phyloP scores from a whole-genome alignment of 2,329 filamentous ascomycete genomes.

The Plenodomus tracheiphilus region DNA sequence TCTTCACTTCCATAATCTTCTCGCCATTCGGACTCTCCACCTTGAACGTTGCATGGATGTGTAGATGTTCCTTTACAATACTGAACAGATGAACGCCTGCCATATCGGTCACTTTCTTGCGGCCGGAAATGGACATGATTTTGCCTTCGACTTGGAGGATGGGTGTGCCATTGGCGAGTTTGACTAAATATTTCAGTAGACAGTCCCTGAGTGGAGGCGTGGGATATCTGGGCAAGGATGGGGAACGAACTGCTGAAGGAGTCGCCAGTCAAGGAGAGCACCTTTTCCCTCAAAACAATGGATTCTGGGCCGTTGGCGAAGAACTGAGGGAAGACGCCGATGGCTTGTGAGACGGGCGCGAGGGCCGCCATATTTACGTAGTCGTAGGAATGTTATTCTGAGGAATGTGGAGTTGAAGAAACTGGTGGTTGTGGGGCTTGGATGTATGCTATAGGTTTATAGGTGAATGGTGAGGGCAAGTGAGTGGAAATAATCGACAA shows the following conservation, averaged over 20 bases:
- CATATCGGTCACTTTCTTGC: slow-evolving; percentile 61
- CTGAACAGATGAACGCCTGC: slow-evolving; percentile 60
- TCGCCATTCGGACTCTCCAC: slow-evolving; percentile 52
- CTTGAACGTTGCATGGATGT: slow-evolving; percentile 58
- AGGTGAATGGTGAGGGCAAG: too few relatives aligned
- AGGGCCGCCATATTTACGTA: slow-evolving; percentile 14
- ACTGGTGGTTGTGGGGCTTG: too few relatives aligned
- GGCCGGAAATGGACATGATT: slow-evolving; percentile 55
- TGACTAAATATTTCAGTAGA: slow-evolving; percentile 40
- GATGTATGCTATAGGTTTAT: background rate
- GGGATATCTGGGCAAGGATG: background rate
- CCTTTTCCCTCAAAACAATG: slow-evolving; percentile 63
- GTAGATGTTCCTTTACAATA: slow-evolving; percentile 57
- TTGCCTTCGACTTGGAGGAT: slow-evolving; percentile 62
- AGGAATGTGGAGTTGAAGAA: background rate
- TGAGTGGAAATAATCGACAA: too few relatives aligned
- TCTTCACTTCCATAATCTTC: slow-evolving; percentile 61
- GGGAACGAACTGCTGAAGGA: slow-evolving; percentile 56
- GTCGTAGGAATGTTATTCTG: background rate
- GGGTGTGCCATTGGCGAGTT: slow-evolving; percentile 56
- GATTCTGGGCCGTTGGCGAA: slow-evolving; percentile 43
- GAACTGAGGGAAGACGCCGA: slow-evolving; percentile 36
- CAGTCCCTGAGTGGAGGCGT: background rate
- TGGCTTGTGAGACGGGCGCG: slow-evolving; percentile 18
- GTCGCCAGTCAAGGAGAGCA: slow-evolving; percentile 65